phyloP scores from a whole-genome alignment of 495 filamentous ascomycete species.

The Aspergillus nidulans region DNA sequence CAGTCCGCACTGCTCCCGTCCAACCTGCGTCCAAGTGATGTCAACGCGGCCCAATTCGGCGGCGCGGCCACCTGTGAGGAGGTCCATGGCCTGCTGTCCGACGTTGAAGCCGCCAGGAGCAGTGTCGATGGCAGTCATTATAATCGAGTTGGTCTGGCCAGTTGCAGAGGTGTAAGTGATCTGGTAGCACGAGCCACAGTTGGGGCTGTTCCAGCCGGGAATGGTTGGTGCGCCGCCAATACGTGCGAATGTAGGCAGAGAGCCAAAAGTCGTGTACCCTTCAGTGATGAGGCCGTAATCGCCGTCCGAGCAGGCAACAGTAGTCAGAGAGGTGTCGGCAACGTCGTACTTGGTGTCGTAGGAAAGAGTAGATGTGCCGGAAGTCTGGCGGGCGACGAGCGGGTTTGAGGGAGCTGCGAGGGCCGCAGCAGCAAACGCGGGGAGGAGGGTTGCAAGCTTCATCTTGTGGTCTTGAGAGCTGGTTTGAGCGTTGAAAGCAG shows the following conservation, averaged over 20 bases:
- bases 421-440: conserved; percentile 10
- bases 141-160: conserved; percentile 43
- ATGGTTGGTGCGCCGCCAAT: conserved; percentile 63
- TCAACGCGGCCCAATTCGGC: conserved; percentile 3
- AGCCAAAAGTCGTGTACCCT: conserved; percentile 56
- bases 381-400: neutral
- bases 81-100: conserved; percentile 59
- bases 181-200: conserved; percentile 68
- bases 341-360: conserved; percentile 37
- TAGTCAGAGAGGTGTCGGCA: conserved; percentile 44
- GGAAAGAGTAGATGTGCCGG: conserved; percentile 27
- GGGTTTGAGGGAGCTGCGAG: conserved; percentile 6
- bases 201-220: conserved; percentile 50
- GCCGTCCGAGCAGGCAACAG: conserved; percentile 54
- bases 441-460: conserved; percentile 4
- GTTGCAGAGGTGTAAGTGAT: conserved; percentile 41
- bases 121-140: conserved; percentile 65
- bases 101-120: conserved; percentile 60
- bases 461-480: conserved; percentile 1
- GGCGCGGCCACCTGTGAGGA: conserved; percentile 56
- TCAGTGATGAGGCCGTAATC: conserved; percentile 59
- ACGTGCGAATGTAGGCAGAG: conserved; percentile 50
- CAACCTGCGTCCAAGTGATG: neutral
- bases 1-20: neutral
- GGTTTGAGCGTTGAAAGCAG: neutral